Evolutionary conservation across 148 eudicot species (phyloP).

Genomic region (Amaranthus hypochondriacus): DNA sequence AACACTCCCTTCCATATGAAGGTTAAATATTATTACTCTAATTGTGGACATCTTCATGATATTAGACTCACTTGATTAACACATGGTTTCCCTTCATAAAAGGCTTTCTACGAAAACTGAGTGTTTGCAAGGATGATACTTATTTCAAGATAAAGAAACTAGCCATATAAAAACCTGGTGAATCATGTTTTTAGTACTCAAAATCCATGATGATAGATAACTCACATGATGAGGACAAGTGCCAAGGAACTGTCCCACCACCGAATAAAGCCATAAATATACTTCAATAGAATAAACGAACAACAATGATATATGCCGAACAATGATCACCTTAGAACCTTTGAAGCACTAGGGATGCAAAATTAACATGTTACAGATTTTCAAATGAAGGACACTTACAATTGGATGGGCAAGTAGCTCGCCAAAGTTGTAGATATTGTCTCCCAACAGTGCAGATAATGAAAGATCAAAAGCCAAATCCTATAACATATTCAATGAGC

Average conservation of each 20-base stretch:
- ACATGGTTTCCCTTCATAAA: not conserved
- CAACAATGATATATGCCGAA: not conserved
- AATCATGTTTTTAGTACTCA: not conserved
- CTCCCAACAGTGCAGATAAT: slow-evolving; percentile 80
- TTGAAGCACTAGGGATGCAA: not conserved
- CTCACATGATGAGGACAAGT: not conserved
- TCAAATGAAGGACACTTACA: slow-evolving; percentile 42
- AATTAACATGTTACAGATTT: not conserved
- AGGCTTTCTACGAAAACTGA: not conserved
- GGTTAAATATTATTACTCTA: not conserved
- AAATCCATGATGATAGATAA: not conserved
- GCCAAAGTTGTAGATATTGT: slow-evolving; percentile 95
- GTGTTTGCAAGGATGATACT: not conserved
- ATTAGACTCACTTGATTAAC: not conserved
- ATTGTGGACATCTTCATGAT: not conserved
- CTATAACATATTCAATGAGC: slow-evolving; percentile 22
- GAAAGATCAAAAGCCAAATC: slow-evolving; percentile 94
- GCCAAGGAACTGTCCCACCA: not conserved
- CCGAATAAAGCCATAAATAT: not conserved
- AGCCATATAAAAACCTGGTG: not conserved
- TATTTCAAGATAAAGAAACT: not conserved
- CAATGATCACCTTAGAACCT: not conserved
- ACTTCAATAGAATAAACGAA: not conserved
- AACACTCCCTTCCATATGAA: not conserved
- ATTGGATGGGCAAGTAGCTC: slow-evolving; percentile 98